These are phyloP conservation scores for Oryza nivara DNA, from an alignment of 176 grass and related monocot genomes.

Conservation along the genomic window DNA sequence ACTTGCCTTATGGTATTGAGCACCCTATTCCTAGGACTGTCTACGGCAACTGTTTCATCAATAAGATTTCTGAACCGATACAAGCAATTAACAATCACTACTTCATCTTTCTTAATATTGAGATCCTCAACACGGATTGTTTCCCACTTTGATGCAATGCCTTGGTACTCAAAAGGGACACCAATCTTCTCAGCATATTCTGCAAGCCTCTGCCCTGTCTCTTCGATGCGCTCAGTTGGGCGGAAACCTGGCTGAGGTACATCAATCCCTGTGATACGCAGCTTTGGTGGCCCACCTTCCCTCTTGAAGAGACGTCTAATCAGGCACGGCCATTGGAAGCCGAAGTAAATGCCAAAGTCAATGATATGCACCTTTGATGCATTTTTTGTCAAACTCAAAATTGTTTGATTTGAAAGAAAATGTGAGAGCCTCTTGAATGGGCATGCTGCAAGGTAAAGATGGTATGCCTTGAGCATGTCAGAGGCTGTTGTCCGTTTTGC, in stretches of 20 bases:
- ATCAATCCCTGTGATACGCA: conserved; percentile 92
- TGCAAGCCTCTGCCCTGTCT: conserved; percentile 82
- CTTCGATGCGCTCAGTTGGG: conserved; percentile 86
- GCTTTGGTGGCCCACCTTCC: conserved; percentile 67
- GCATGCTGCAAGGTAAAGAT: conserved; percentile 91
- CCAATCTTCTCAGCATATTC: conserved; percentile 78
- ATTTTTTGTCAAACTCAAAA: conserved; percentile 78
- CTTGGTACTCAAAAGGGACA: conserved; percentile 86
- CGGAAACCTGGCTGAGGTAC: conserved; percentile 93
- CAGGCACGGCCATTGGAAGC: conserved; percentile 93
- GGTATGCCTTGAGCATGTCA: conserved; percentile 95
- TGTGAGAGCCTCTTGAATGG: conserved; percentile 95
- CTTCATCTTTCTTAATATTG: conserved; percentile 74
- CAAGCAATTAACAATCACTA: conserved; percentile 91
- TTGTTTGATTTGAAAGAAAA: conserved; percentile 96
- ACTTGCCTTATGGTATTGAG: conserved; percentile 94
- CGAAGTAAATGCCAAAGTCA: conserved; percentile 94
- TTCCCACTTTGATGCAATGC: conserved; percentile 95
- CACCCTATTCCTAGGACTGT: conserved; percentile 90
- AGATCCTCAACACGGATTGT: conserved; percentile 77
- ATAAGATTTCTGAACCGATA: conserved; percentile 96
- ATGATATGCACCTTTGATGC: conserved; percentile 90
- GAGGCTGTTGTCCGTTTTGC: conserved; percentile 84
- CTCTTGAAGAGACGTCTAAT: conserved; percentile 84
- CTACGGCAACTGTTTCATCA: conserved; percentile 90